phyloP scores from a whole-genome alignment of 306 rosid species.

The Astragalus membranaceus region DNA sequence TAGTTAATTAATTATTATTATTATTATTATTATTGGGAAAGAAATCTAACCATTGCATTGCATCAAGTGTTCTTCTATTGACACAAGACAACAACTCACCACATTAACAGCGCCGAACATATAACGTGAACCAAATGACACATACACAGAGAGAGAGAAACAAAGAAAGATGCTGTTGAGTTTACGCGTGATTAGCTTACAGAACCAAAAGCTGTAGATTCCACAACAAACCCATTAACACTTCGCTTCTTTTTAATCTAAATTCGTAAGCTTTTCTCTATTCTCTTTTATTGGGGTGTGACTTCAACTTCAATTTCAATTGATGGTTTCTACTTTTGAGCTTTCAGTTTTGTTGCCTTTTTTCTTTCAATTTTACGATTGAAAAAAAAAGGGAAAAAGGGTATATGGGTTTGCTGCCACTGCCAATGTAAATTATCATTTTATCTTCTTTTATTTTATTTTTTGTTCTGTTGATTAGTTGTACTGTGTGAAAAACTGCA shows the following conservation, averaged over 20 bases:
- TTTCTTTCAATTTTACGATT: neutral
- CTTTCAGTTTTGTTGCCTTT: neutral
- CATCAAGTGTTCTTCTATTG: neutral
- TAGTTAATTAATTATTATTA: too few species aligned
- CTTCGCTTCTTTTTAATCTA: conserved; percentile 12
- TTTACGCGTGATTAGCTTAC: neutral
- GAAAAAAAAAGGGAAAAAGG: neutral
- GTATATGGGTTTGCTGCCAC: neutral
- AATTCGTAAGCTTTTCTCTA: conserved; percentile 39
- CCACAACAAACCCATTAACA: neutral
- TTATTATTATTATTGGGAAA: too few species aligned
- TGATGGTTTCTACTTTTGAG: neutral
- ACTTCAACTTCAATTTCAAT: neutral
- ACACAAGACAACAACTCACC: conserved; percentile 14
- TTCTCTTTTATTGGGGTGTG: neutral
- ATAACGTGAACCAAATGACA: conserved; percentile 33
- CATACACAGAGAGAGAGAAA: neutral
- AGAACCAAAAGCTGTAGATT: neutral
- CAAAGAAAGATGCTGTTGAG: neutral
- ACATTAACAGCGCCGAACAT: neutral
- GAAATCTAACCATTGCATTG: neutral
- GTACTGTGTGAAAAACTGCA: neutral
- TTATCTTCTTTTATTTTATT: conserved; percentile 5
- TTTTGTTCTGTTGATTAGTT: neutral
- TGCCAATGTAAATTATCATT: conserved; percentile 8